Evolutionary conservation across 2,329 filamentous ascomycete genomes (phyloP), one percentile per base, ranked within the genome.

Genomic region (Conoideocrella luteorostrata): DNA sequence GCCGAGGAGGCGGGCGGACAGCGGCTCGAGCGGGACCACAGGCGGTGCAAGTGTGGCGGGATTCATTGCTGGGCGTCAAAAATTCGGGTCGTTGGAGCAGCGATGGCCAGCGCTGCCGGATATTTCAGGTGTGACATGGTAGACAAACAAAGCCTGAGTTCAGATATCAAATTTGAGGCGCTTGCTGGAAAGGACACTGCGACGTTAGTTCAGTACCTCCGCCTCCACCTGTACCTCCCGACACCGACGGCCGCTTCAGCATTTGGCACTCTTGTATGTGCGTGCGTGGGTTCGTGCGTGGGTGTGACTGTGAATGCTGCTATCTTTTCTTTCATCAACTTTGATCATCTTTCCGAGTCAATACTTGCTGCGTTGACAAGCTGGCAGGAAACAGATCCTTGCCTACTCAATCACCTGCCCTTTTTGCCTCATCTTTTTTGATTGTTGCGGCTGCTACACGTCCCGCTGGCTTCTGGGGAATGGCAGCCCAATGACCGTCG

Each of bases 401-500:
- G 26, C 41, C 20, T 23, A 24, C 12, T 12, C 20, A 38, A 38
- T 39, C 37, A 39, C 35, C 28, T 15, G 38, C 22, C 28, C 13
- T 38, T 9, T 38, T 24, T 20, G n/a, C n/a, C 32, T 17, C 15
- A 12, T 13, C 17, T 17, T 36, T 13, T 42, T 22, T 23, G 33
- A 15, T 23, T n/a, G 22, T 33, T 23, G 18, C 41, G 24, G 21
- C 24, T 36, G 40, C 13, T 18, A 10, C 22, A 18, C 17, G 15
- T 12, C 24, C n/a, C 12, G 24, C 29, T 23, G 3, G 40, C 13
- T 15, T 13, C 34, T 36, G 38, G 47, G 53, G 43, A 38, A 53
- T 55, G 53, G 46, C 51, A 49, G 44, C 47, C 47, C 48, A 49
- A 44, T 54, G 49, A 52, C 46, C 33, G 39, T 32, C 38, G 39